Conservation (phyloP, 176 grass and related monocot species). For the Carex pumila region DNA sequence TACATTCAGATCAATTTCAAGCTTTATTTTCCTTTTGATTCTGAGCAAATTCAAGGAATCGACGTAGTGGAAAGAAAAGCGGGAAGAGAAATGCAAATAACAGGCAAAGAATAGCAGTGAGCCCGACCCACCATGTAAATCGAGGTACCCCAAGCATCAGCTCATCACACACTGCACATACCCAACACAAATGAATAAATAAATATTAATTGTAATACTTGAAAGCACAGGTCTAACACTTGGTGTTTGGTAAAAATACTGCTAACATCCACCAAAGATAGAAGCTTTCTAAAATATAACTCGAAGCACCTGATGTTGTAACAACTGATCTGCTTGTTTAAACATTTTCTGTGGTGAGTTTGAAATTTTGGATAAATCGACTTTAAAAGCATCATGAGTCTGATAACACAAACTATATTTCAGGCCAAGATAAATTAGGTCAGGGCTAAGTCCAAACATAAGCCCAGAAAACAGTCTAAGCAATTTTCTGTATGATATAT, state of each 20-base stretch:
- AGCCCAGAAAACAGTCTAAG: not conserved
- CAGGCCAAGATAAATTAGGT: not conserved
- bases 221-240: not conserved
- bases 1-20: not conserved
- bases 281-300: not conserved
- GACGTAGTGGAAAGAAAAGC: slow-evolving; percentile 39
- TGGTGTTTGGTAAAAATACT: not conserved
- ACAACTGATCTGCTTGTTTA: not conserved
- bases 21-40: not conserved
- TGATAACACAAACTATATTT: not conserved
- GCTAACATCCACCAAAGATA: not conserved
- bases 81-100: slow-evolving; percentile 38
- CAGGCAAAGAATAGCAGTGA: slow-evolving; percentile 50
- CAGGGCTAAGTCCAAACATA: too few relatives aligned
- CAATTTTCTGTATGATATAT: not conserved
- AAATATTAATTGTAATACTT: not conserved
- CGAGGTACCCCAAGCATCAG: slow-evolving; percentile 56
- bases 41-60: slow-evolving; percentile 14
- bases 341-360: not conserved
- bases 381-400: not conserved
- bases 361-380: not conserved
- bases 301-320: not conserved
- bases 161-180: slow-evolving; percentile 62
- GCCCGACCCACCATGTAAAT: slow-evolving; percentile 68
- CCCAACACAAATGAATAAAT: not conserved